Conservation (phyloP, 805 yeast species). For the Wickerhamiella brachini region DNA sequence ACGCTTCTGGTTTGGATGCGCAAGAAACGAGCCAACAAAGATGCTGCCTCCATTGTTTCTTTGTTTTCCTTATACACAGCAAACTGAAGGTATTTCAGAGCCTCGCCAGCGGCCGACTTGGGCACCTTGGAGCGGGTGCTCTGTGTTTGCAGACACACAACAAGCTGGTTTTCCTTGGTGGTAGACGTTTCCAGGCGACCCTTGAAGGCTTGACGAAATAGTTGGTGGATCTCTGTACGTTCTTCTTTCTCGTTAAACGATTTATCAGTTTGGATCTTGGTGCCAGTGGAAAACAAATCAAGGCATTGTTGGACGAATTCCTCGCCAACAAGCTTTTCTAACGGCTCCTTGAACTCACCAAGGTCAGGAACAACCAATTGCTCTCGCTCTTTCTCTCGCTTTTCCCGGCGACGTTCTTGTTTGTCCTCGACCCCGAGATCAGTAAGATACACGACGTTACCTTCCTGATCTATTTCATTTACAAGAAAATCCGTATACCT, state of each 20-base stretch:
- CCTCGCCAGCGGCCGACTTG: conserved; percentile 40
- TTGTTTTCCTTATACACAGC: conserved; percentile 85
- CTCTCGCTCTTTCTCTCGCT: conserved; percentile 11
- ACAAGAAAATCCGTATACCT: conserved; percentile 89
- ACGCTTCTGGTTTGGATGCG: conserved; percentile 58
- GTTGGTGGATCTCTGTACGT: conserved; percentile 70
- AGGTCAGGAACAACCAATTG: conserved; percentile 6
- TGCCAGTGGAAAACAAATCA: conserved; percentile 40
- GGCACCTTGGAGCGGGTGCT: conserved; percentile 21
- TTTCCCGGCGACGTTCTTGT: conserved; percentile 13
- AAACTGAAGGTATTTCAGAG: conserved; percentile 56
- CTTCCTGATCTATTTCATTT: conserved; percentile 63
- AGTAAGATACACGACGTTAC: conserved; percentile 55
- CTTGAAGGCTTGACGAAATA: conserved; percentile 59
- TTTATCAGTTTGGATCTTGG: conserved; percentile 41
- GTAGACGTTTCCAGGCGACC: conserved; percentile 71
- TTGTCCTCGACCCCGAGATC: conserved; percentile 28
- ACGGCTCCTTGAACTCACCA: conserved; percentile 30
- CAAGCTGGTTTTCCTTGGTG: conserved; percentile 42
- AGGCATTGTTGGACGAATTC: conserved; percentile 45
- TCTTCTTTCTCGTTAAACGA: conserved; percentile 49
- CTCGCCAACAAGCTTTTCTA: conserved; percentile 44
- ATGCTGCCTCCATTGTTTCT: conserved; percentile 93
- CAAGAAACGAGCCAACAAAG: conserved; percentile 54
- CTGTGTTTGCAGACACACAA: conserved; percentile 41